These are phyloP conservation scores for Cladophialophora carrionii DNA, from an alignment of 2,329 filamentous ascomycete species.

Conservation along the genomic window DNA sequence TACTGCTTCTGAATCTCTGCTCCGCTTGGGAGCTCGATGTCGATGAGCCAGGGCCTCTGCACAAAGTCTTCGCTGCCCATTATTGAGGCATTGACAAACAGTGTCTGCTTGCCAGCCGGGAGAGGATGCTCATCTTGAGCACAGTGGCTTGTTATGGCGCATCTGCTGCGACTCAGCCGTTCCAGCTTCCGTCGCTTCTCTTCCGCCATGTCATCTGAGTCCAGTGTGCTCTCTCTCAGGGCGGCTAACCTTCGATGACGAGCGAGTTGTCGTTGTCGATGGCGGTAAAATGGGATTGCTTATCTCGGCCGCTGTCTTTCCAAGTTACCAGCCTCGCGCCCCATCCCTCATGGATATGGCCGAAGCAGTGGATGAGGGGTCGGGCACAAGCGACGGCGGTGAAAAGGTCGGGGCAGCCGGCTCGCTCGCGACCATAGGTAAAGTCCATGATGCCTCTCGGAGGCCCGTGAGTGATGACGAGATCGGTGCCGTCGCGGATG, in stretches of 20 bases:
- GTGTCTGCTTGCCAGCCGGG: slow-evolving; percentile 52
- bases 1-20: too few species aligned
- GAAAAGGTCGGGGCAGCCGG: slow-evolving; percentile 44
- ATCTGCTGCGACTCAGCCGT: slow-evolving; percentile 38
- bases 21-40: slow-evolving; percentile 45
- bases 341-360: slow-evolving; percentile 55
- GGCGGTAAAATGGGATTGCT: slow-evolving; percentile 52
- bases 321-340: slow-evolving; percentile 60
- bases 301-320: slow-evolving; percentile 44
- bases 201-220: not conserved
- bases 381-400: slow-evolving; percentile 41
- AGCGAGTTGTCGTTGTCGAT: slow-evolving; percentile 51
- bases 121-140: slow-evolving; percentile 42
- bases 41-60: slow-evolving; percentile 60
- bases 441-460: slow-evolving; percentile 57
- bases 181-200: not conserved
- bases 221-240: slow-evolving; percentile 27
- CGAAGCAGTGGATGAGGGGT: slow-evolving; percentile 48
- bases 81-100: slow-evolving; percentile 65
- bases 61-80: slow-evolving; percentile 48
- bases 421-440: slow-evolving; percentile 40
- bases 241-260: slow-evolving; percentile 45
- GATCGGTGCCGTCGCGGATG: slow-evolving; percentile 45
- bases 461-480: slow-evolving; percentile 61
- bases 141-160: slow-evolving; percentile 49